phyloP scores from a whole-genome alignment of 2,329 filamentous ascomycete genomes.

The Scedosporium dehoogii region DNA sequence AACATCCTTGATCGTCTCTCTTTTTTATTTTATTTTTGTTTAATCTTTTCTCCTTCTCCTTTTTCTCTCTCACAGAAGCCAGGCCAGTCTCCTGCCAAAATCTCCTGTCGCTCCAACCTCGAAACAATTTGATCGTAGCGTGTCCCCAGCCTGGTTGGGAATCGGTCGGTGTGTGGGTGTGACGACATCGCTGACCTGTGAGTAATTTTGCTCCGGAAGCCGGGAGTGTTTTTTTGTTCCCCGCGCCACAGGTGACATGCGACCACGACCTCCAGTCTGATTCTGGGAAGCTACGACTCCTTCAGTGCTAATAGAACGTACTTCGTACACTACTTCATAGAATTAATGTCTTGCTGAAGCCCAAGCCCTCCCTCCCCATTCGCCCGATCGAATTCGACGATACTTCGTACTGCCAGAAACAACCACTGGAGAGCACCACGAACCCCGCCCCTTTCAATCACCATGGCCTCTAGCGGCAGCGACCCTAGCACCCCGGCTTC shows the following conservation, averaged over 20 bases:
- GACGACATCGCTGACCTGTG: neutral
- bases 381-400: neutral
- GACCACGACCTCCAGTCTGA: neutral
- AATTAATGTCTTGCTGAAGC: neutral
- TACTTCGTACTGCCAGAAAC: neutral
- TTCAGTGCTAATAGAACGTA: neutral
- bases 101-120: too few species aligned
- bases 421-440: neutral
- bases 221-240: neutral
- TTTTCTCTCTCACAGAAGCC: too few species aligned
- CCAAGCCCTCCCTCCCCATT: neutral
- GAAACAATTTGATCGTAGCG: too few species aligned
- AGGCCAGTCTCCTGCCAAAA: too few species aligned
- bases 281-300: neutral
- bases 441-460: neutral
- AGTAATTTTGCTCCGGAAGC: neutral
- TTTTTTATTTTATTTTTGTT: too few species aligned
- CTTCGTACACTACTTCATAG: too few species aligned
- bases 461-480: slow-evolving; percentile 1
- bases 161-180: neutral
- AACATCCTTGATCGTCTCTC: neutral
- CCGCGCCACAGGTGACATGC: neutral
- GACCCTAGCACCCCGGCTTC: neutral
- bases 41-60: too few species aligned
- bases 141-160: neutral